Conservation (phyloP, 805 yeast genomes). For the Pichia kluyveri region DNA sequence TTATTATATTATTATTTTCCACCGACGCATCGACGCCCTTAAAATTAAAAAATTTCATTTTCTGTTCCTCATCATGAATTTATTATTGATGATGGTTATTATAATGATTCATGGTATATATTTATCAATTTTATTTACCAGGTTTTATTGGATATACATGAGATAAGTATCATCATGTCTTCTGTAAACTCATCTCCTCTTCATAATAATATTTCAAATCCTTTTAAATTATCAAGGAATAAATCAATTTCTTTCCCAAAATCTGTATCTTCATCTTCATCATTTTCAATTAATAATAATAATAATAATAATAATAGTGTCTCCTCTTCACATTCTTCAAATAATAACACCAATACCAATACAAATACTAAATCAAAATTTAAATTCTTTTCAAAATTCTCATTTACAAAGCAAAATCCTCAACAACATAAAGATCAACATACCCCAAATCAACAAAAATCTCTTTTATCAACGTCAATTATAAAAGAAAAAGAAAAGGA, state of each 20-base stretch:
- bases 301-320: not conserved
- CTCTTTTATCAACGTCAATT: not conserved
- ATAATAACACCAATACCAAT: not conserved
- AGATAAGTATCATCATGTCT: not conserved
- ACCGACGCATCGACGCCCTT: too few species aligned
- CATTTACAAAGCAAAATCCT: slow-evolving; percentile 20
- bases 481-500: not conserved
- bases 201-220: not conserved
- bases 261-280: too few species aligned
- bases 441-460: not conserved
- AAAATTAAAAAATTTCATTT: too few species aligned
- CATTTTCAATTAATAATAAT: too few species aligned
- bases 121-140: too few species aligned
- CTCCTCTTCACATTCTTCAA: not conserved
- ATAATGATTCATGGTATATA: too few species aligned
- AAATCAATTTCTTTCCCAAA: not conserved
- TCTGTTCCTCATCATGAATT: too few species aligned
- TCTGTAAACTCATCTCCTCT: not conserved
- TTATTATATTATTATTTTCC: too few species aligned
- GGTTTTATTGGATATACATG: too few species aligned
- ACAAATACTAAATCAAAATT: not conserved
- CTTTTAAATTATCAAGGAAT: not conserved
- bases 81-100: too few species aligned
- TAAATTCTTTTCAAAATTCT: slow-evolving; percentile 18
- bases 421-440: slow-evolving; percentile 7